Evolutionary conservation across 2,329 filamentous ascomycete genomes (phyloP).

Genomic region (Mycosphaerella arachidis): DNA sequence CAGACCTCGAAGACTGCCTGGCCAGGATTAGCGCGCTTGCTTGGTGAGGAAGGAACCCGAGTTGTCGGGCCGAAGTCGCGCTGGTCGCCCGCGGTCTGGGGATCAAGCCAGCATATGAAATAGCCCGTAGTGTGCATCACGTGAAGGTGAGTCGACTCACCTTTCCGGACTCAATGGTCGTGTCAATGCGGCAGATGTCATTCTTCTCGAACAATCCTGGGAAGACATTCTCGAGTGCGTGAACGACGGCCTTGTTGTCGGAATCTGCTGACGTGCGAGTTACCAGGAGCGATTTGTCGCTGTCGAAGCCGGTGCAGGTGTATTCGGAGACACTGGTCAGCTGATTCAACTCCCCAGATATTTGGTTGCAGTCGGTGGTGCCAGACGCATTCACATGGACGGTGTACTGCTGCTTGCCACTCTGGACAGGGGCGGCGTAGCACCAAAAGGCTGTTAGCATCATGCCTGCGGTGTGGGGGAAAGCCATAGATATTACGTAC

Average conservation of each 20-base stretch:
- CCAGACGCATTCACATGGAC: neutral
- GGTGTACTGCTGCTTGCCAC: neutral
- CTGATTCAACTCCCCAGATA: neutral
- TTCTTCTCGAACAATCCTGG: neutral
- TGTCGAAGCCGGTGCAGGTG: neutral
- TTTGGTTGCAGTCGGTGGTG: neutral
- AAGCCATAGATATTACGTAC: neutral
- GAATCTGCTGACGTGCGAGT: neutral
- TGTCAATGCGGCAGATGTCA: neutral
- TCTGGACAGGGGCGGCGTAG: neutral
- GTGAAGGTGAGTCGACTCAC: neutral
- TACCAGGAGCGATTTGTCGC: neutral
- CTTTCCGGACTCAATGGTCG: neutral
- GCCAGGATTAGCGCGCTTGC: neutral
- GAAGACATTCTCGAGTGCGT: neutral
- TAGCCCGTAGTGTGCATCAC: neutral
- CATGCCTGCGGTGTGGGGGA: neutral
- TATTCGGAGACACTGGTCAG: neutral
- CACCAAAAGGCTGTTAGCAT: neutral
- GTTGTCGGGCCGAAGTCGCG: too few relatives aligned
- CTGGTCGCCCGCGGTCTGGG: too few relatives aligned
- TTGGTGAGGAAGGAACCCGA: too few relatives aligned
- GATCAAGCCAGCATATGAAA: neutral
- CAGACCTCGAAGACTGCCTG: neutral
- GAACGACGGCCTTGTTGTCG: neutral